These are phyloP conservation scores for Acidiella bohemica DNA, from an alignment of 495 filamentous ascomycete species.

Conservation along the genomic window DNA sequence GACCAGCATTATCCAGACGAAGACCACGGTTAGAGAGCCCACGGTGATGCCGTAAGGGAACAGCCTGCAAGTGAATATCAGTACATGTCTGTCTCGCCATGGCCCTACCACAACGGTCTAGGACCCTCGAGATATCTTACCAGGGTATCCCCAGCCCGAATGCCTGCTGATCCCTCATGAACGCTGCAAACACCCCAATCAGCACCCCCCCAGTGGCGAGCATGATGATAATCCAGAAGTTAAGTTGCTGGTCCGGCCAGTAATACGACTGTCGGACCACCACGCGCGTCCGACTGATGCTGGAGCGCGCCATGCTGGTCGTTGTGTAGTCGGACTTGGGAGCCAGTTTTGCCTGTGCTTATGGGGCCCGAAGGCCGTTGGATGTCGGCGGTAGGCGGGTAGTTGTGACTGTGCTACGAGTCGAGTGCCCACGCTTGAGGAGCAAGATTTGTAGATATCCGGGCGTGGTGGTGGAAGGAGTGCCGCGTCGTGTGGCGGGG, in stretches of 20 bases:
- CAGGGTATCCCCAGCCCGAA: constrained; percentile 65
- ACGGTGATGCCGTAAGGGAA: constrained; percentile 74
- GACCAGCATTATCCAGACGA: constrained; percentile 30
- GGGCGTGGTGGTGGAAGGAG: no score
- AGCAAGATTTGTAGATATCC: no score
- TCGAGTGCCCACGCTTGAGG: no score
- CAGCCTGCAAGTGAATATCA: constrained; percentile 47
- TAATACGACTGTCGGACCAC: constrained; percentile 55
- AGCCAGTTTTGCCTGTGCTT: neutral
- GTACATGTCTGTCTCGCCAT: neutral
- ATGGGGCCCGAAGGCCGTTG: neutral
- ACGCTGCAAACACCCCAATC: constrained; percentile 74
- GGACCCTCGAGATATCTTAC: constrained; percentile 48
- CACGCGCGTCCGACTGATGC: constrained; percentile 6
- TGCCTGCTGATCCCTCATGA: constrained; percentile 65
- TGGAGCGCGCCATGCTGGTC: constrained; percentile 19
- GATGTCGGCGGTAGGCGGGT: no score
- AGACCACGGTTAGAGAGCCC: constrained; percentile 28
- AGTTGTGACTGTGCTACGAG: no score
- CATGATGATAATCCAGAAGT: constrained; percentile 85
- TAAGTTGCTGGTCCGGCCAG: constrained; percentile 89
- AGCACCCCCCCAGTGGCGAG: constrained; percentile 62
- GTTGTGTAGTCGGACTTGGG: neutral
- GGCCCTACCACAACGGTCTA: no score
- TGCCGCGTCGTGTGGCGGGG: no score